Conservation (phyloP, 148 eudicot genomes). For the Arbutus unedo region DNA sequence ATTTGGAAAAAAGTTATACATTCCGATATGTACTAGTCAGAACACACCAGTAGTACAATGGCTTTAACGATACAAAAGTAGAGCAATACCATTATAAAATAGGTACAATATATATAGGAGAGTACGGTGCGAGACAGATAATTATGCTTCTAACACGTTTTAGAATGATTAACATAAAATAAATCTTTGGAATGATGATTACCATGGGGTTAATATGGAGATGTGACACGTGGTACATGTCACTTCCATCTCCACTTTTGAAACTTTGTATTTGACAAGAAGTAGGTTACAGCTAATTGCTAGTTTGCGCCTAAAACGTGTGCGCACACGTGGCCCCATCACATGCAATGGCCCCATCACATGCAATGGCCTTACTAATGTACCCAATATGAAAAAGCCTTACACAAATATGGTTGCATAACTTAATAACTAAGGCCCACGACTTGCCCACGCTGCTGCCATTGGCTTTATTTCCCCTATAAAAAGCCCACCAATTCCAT, state of each 20-base stretch:
- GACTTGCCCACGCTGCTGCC: neutral
- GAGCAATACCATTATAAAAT: too few species aligned
- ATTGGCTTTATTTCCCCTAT: neutral
- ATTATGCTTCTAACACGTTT: too few species aligned
- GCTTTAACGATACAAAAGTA: too few species aligned
- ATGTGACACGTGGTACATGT: neutral
- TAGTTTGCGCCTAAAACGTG: conserved; percentile 11
- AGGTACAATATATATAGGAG: too few species aligned
- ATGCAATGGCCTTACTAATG: too few species aligned
- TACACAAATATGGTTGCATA: neutral
- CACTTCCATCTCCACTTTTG: neutral
- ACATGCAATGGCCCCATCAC: too few species aligned
- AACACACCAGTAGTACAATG: too few species aligned
- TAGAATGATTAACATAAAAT: neutral
- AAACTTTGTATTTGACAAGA: neutral
- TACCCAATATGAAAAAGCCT: too few species aligned
- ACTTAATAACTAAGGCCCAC: neutral
- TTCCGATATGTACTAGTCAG: too few species aligned
- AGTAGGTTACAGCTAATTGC: conserved; percentile 17
- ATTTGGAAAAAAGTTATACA: too few species aligned
- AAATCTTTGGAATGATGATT: neutral
- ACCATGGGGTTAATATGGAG: neutral
- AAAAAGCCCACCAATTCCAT: neutral
- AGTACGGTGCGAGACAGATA: too few species aligned
- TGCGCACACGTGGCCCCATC: neutral